Evolutionary conservation across 148 eudicot genomes (phyloP).

Genomic region (Amaranthus hypochondriacus): DNA sequence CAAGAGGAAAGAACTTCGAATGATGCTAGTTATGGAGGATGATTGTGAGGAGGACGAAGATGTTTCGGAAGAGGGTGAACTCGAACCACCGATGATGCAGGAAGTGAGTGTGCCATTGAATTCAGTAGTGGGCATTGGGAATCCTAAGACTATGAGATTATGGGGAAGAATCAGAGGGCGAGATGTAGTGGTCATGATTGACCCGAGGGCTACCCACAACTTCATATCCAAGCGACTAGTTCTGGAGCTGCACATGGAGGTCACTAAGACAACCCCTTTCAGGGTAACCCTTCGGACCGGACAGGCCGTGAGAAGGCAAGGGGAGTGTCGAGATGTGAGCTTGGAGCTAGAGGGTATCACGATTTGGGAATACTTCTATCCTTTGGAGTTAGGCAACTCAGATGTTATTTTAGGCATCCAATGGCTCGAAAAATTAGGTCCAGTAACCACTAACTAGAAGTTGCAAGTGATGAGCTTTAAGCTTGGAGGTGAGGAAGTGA

Average conservation of each 20-base stretch:
- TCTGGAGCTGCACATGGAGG: not conserved
- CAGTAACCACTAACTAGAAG: not conserved
- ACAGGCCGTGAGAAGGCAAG: not conserved
- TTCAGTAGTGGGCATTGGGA: not conserved
- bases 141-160: not conserved
- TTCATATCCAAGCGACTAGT: not conserved
- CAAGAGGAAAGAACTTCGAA: too few species aligned
- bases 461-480: not conserved
- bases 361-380: not conserved
- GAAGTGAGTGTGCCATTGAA: not conserved
- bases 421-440: not conserved
- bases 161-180: not conserved
- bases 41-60: too few species aligned
- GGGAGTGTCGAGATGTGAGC: not conserved
- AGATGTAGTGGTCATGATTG: not conserved
- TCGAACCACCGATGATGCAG: not conserved
- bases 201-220: not conserved
- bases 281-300: not conserved
- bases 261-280: not conserved
- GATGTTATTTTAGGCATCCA: not conserved
- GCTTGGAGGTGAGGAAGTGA: not conserved
- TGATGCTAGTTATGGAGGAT: too few species aligned
- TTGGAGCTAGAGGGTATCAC: not conserved
- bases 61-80: too few species aligned
- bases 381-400: not conserved